Percentiles rank a stretch among this genome's conserved stretches.
phyloP scores from a whole-genome alignment of 768 basidiomycete genomes.

The Mycena rosella region DNA sequence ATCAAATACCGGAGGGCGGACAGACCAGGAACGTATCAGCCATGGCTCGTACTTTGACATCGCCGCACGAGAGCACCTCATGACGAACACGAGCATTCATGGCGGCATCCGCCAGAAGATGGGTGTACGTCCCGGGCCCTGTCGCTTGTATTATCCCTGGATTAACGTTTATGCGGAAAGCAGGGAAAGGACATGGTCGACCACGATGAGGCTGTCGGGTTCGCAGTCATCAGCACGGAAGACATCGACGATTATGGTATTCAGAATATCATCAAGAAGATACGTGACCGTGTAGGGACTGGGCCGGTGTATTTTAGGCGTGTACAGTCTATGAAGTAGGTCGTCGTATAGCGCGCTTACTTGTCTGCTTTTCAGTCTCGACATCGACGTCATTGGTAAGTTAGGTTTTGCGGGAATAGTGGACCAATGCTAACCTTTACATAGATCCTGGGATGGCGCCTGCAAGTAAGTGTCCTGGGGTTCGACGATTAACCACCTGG shows the following conservation, averaged over 20 bases:
- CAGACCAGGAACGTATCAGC: slow-evolving; percentile 65
- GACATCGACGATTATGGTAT: slow-evolving; percentile 76
- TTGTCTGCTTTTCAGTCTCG: slow-evolving; percentile 55
- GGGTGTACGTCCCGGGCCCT: neutral
- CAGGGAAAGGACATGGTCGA: slow-evolving; percentile 13
- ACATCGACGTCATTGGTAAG: slow-evolving; percentile 72
- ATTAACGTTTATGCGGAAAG: neutral
- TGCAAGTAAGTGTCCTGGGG: slow-evolving; percentile 56
- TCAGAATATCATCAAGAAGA: slow-evolving; percentile 64
- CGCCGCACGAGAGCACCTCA: slow-evolving; percentile 70
- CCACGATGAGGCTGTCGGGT: slow-evolving; percentile 23
- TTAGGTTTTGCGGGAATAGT: neutral
- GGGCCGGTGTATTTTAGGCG: slow-evolving; percentile 62
- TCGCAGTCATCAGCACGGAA: slow-evolving; percentile 44
- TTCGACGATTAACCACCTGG: too few relatives aligned
- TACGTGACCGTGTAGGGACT: slow-evolving; percentile 48
- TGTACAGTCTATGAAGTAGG: slow-evolving; percentile 61
- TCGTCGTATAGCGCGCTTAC: neutral
- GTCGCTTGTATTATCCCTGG: neutral
- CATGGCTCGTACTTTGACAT: slow-evolving; percentile 79
- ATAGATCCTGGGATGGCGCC: slow-evolving; percentile 75
- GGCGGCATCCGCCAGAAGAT: slow-evolving; percentile 67
- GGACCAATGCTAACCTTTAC: neutral
- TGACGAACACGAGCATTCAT: slow-evolving; percentile 74
- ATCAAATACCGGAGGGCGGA: slow-evolving; percentile 37